Evolutionary conservation across 2,329 filamentous ascomycete species (phyloP).

Genomic region (Trichoderma atrobrunneum): DNA sequence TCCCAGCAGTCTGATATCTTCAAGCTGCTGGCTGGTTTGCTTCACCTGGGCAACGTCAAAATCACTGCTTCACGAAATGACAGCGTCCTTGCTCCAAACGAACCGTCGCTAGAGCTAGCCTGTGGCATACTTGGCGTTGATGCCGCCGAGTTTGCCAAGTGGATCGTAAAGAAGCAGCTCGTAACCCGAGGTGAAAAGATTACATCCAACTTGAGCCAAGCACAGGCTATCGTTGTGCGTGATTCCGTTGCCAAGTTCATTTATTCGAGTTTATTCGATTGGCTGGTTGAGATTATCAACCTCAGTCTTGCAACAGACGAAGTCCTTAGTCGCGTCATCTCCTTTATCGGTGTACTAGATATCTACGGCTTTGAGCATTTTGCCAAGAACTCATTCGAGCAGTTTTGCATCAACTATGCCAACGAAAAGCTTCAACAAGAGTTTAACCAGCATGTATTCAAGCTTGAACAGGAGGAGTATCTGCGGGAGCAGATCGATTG

Average conservation of each 20-base stretch:
- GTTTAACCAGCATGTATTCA: constrained; percentile 99
- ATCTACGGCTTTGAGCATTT: constrained; percentile 99
- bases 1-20: constrained; percentile 81
- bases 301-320: constrained; percentile 83
- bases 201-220: constrained; percentile 87
- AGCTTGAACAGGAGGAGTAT: constrained; percentile 98
- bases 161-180: constrained; percentile 98
- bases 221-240: constrained; percentile 89
- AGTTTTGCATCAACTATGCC: constrained; percentile 99
- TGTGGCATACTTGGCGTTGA: constrained; percentile 86
- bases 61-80: constrained; percentile 88
- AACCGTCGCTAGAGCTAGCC: constrained; percentile 78
- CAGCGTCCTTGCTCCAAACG: constrained; percentile 74
- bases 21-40: constrained; percentile 80
- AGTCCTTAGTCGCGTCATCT: constrained; percentile 74
- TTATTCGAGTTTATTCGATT: constrained; percentile 97
- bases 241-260: constrained; percentile 99
- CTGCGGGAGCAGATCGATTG: constrained; percentile 95
- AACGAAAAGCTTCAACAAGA: constrained; percentile 99
- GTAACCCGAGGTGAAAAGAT: constrained; percentile 97
- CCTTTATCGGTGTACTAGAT: constrained; percentile 97
- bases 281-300: constrained; percentile 98
- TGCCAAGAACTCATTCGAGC: constrained; percentile 98
- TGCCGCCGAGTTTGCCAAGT: constrained; percentile 82
- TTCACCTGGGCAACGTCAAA: constrained; percentile 95